Evolutionary conservation across 495 filamentous ascomycete species (phyloP).

Genomic region (Penicillium fimorum): DNA sequence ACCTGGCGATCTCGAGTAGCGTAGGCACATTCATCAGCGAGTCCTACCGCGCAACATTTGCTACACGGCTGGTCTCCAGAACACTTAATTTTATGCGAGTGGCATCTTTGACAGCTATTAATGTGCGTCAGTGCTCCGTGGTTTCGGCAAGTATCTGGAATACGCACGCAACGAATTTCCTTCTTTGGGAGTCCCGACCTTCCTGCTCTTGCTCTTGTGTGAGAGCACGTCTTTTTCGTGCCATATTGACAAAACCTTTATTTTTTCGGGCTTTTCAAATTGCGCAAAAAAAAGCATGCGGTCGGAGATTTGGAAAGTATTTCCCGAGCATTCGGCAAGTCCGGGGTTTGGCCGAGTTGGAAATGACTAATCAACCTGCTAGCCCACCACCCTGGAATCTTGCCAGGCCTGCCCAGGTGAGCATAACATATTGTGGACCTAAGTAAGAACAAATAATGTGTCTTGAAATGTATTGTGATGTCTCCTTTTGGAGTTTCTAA

Average conservation of each 20-base stretch:
- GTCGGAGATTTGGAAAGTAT: slow-evolving; percentile 5
- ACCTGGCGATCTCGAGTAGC: slow-evolving; percentile 42
- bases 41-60: slow-evolving; percentile 39
- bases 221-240: slow-evolving; percentile 17
- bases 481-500: not conserved
- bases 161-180: slow-evolving; percentile 41
- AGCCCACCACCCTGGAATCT: no score
- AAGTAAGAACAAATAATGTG: not conserved
- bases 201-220: slow-evolving; percentile 16
- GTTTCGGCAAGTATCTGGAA: not conserved
- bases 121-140: slow-evolving; percentile 6
- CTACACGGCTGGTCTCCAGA: slow-evolving; percentile 43
- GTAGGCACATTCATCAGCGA: slow-evolving; percentile 41
- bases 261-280: not conserved
- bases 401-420: no score
- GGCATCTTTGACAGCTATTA: slow-evolving; percentile 44
- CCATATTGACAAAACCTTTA: slow-evolving; percentile 11
- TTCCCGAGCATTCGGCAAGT: slow-evolving; percentile 15
- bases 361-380: not conserved
- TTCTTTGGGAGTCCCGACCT: slow-evolving; percentile 25
- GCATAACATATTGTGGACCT: not conserved
- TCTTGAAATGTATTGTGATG: not conserved
- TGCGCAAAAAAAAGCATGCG: not conserved
- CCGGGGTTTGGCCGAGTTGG: not conserved
- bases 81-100: slow-evolving; percentile 49